Percentiles rank a stretch among this genome's conserved stretches.
These are phyloP conservation scores for Naegleria lovaniensis DNA, from an alignment of 208 protist species.

Conservation along the genomic window DNA sequence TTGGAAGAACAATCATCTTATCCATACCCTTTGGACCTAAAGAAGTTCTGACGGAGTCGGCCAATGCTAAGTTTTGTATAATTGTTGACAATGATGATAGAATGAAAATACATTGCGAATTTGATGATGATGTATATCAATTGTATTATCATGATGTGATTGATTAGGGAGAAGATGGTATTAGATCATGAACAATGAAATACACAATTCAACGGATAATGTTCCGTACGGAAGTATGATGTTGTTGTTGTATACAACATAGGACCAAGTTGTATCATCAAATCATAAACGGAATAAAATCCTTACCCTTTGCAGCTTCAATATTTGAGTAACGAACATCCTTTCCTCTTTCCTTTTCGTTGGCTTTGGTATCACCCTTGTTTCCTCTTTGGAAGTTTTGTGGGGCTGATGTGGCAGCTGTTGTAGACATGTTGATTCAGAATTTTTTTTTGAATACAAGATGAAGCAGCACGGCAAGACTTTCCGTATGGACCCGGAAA, in stretches of 20 bases:
- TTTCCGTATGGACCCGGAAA: too few species aligned
- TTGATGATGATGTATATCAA: neutral
- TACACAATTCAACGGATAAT: too few species aligned
- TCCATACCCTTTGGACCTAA: conserved; percentile 99
- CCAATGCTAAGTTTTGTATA: too few species aligned
- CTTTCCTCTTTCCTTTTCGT: conserved; percentile 65
- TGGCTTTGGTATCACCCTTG: conserved; percentile 25
- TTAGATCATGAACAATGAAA: neutral
- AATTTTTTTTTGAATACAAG: too few species aligned
- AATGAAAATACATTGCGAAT: neutral
- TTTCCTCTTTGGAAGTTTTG: neutral
- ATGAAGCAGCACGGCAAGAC: too few species aligned
- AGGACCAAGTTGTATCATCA: too few species aligned
- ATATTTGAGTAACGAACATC: conserved; percentile 87
- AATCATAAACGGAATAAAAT: conserved; percentile 5
- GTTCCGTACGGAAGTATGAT: neutral
- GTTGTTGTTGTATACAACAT: neutral
- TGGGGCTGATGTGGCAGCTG: neutral
- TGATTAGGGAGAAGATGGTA: neutral
- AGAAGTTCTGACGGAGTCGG: conserved; percentile 93
- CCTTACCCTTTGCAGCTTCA: conserved; percentile 68
- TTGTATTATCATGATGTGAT: too few species aligned
- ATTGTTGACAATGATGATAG: neutral
- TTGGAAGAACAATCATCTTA: conserved; percentile 79
- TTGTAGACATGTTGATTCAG: neutral